Percentiles rank a stretch among this genome's conserved stretches.
Conservation (phyloP, 2,329 filamentous ascomycete genomes). For the Cryphonectria radicalis region DNA sequence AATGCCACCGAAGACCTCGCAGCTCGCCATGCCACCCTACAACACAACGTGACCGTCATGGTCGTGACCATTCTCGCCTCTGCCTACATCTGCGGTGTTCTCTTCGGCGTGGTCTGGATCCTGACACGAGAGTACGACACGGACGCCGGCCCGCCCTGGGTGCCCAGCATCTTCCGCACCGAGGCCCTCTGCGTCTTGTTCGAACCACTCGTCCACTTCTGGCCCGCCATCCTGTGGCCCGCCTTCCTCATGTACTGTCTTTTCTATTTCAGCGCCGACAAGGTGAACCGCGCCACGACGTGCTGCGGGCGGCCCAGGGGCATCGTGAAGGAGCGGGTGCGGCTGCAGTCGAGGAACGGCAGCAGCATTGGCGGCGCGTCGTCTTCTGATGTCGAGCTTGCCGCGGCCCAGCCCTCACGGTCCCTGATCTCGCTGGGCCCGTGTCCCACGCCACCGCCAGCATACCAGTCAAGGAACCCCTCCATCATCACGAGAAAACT, state of each 20-base stretch:
- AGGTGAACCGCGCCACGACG: constrained; percentile 3
- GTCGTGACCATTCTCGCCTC: neutral
- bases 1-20: neutral
- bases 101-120: constrained; percentile 5
- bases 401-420: neutral
- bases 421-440: neutral
- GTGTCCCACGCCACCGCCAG: neutral
- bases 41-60: neutral
- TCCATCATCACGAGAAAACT: neutral
- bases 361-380: neutral
- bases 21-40: neutral
- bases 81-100: constrained; percentile 5
- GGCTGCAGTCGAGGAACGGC: neutral
- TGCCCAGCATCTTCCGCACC: constrained; percentile 12
- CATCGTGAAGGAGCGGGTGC: neutral
- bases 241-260: neutral
- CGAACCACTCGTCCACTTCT: constrained; percentile 9
- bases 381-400: neutral
- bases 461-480: neutral
- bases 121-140: constrained; percentile 6
- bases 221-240: constrained; percentile 11
- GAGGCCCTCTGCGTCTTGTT: constrained; percentile 10
- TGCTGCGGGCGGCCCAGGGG: constrained; percentile 5
- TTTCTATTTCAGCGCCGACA: neutral
- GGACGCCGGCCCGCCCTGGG: constrained; percentile 1